phyloP scores from a whole-genome alignment of 768 basidiomycete species.

The Boletales sp. region DNA sequence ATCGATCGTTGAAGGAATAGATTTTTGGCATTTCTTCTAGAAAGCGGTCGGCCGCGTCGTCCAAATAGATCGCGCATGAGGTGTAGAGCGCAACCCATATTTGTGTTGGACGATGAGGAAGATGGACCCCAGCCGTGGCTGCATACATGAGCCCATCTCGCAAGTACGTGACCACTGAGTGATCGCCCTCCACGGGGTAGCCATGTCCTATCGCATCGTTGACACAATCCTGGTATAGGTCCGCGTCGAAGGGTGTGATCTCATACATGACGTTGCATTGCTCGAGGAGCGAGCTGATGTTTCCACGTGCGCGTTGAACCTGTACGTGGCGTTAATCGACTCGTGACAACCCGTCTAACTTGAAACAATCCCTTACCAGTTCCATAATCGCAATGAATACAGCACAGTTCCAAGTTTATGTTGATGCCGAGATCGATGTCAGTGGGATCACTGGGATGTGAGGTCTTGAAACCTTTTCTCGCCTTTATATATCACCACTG shows the following conservation, averaged over 20 bases:
- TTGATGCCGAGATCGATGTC: too few relatives aligned
- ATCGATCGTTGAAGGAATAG: slow-evolving; percentile 33
- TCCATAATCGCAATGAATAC: slow-evolving; percentile 3
- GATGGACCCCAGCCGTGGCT: slow-evolving; percentile 27
- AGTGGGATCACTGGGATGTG: too few relatives aligned
- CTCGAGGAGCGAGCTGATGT: slow-evolving; percentile 12
- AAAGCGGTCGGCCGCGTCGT: slow-evolving; percentile 32
- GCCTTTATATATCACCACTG: too few relatives aligned
- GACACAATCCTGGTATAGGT: slow-evolving; percentile 20
- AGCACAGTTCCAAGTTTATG: slow-evolving; percentile 2
- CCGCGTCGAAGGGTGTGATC: slow-evolving; percentile 10
- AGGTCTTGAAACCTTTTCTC: too few relatives aligned
- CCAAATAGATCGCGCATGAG: slow-evolving; percentile 34
- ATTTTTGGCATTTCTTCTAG: slow-evolving; percentile 18
- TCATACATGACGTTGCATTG: slow-evolving; percentile 15
- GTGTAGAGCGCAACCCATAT: slow-evolving; percentile 39
- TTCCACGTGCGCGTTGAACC: slow-evolving; percentile 10
- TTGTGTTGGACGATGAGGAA: slow-evolving; percentile 15
- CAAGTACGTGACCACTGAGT: slow-evolving; percentile 28
- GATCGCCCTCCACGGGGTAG: slow-evolving; percentile 22
- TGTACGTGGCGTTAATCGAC: slow-evolving; percentile 1
- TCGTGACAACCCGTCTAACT: too few relatives aligned
- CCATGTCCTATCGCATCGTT: slow-evolving; percentile 21
- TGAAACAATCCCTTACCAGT: slow-evolving; percentile 4
- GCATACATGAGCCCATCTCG: slow-evolving; percentile 29